Conservation (phyloP, 2,329 filamentous ascomycete species). For the Diaporthe eres region DNA sequence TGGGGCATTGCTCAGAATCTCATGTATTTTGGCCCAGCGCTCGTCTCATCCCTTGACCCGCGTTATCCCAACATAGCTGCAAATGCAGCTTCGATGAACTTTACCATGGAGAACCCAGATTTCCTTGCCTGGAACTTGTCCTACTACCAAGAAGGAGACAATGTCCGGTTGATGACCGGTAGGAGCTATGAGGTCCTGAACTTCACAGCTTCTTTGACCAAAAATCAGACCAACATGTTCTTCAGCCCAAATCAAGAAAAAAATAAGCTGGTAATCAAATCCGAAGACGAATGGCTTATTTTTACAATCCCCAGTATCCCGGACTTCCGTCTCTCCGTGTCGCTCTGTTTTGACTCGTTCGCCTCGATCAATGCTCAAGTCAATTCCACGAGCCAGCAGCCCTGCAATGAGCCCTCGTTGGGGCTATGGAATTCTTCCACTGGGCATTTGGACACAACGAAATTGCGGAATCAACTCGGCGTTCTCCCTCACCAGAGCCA, state of each 20-base stretch:
- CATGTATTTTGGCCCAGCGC: neutral
- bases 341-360: neutral
- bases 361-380: neutral
- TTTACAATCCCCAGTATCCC: neutral
- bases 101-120: neutral
- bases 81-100: neutral
- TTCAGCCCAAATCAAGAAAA: neutral
- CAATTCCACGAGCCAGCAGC: neutral
- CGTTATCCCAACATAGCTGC: constrained; percentile 2
- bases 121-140: neutral
- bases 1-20: neutral
- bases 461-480: neutral
- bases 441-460: neutral
- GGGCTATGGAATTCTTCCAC: neutral
- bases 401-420: neutral
- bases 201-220: neutral
- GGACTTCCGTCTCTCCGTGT: neutral
- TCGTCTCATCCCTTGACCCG: neutral
- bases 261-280: neutral
- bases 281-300: neutral
- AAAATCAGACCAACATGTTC: neutral
- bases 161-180: neutral
- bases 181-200: neutral
- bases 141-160: neutral
- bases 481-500: neutral